These are phyloP conservation scores for Drechslerella stenobrocha DNA, from an alignment of 2,329 filamentous ascomycete species.

Conservation along the genomic window DNA sequence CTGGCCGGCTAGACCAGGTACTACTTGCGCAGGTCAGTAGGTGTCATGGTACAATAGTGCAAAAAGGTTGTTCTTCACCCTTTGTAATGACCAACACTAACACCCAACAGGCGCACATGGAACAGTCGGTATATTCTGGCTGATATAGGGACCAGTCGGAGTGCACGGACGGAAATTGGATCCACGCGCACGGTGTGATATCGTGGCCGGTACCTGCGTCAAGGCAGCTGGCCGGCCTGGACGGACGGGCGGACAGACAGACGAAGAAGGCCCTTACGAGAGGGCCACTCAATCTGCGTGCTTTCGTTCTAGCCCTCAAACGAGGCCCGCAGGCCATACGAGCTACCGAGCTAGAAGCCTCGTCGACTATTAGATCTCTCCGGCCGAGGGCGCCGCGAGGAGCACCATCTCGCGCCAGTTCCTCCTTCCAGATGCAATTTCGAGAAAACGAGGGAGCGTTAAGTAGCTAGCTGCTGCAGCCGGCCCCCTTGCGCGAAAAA, in stretches of 20 bases:
- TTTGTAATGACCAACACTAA: background rate
- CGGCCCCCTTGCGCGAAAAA: background rate
- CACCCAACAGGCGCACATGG: background rate
- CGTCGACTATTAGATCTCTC: no score
- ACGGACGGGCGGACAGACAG: background rate
- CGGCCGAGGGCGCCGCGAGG: conserved; percentile 7
- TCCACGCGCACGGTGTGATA: conserved; percentile 33
- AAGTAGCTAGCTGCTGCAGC: background rate
- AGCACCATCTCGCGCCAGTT: conserved; percentile 20
- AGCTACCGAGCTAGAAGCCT: background rate
- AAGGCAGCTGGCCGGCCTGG: no score
- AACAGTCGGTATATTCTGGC: background rate
- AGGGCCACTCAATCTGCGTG: background rate
- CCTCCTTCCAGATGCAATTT: conserved; percentile 47
- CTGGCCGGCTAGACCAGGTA: no score
- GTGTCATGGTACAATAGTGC: no score
- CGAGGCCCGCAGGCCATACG: background rate
- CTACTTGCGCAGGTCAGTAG: no score
- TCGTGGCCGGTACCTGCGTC: conserved; percentile 47
- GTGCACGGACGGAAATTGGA: conserved; percentile 6
- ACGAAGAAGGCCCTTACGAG: background rate
- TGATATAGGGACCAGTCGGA: conserved; percentile 1
- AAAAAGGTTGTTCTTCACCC: no score
- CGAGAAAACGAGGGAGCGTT: conserved; percentile 17
- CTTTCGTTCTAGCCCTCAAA: background rate